A percentile compares a stretch with the other conserved stretches of the same genome.
Evolutionary conservation across 2,329 filamentous ascomycete species (phyloP).

Genomic region (Calonectria henricotiae): DNA sequence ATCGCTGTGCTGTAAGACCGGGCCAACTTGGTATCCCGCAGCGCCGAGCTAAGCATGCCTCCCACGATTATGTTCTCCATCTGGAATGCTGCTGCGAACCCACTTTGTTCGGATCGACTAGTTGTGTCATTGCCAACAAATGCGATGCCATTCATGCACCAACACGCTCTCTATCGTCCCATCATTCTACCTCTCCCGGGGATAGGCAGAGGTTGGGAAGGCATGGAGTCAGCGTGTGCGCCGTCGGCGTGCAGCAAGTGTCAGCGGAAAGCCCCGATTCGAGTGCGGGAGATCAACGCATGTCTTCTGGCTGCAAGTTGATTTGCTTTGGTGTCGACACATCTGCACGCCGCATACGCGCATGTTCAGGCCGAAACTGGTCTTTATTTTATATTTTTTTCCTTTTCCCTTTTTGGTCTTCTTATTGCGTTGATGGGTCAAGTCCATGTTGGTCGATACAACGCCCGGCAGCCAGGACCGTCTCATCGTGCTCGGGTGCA

Average conservation of each 20-base stretch:
- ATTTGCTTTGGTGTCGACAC: constrained; percentile 45
- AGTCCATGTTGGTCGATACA: constrained; percentile 38
- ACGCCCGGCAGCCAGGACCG: constrained; percentile 35
- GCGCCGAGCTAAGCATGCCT: constrained; percentile 19
- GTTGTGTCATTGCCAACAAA: constrained; percentile 5
- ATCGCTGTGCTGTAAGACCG: constrained; percentile 39
- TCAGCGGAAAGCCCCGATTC: constrained; percentile 47
- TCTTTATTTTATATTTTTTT: constrained; percentile 34
- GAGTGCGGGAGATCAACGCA: constrained; percentile 49
- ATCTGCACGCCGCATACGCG: constrained; percentile 46
- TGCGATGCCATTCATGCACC: constrained; percentile 16
- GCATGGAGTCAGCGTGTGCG: constrained; percentile 38
- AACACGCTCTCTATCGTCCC: constrained; percentile 10
- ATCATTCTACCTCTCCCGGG: constrained; percentile 35
- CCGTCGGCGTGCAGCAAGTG: constrained; percentile 32
- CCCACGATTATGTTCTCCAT: constrained; percentile 10
- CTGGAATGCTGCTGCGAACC: constrained; percentile 20
- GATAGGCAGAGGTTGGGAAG: constrained; percentile 37
- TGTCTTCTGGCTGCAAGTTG: constrained; percentile 40
- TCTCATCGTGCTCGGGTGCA: constrained; percentile 32
- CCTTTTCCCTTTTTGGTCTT: constrained; percentile 27
- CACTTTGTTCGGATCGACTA: constrained; percentile 26
- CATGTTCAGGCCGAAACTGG: constrained; percentile 42
- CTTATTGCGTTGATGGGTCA: background rate
- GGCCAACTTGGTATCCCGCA: constrained; percentile 26